Conservation (phyloP, 139 green algal species). For the Micractinium sp. region DNA sequence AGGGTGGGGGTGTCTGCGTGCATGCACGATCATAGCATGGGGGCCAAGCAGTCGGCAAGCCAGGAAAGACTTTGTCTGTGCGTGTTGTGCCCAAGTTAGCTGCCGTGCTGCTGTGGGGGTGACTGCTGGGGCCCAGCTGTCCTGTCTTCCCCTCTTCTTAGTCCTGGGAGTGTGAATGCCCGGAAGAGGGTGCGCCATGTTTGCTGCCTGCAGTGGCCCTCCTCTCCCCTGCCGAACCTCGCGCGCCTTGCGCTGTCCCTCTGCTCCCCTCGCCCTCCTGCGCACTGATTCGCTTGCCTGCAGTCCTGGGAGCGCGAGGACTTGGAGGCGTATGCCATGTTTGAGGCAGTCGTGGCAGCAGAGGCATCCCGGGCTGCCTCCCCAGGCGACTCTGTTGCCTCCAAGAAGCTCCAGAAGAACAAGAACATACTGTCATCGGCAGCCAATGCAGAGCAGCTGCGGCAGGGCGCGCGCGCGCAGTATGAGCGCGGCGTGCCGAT, state of each 20-base stretch:
- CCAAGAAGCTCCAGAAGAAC: slow-evolving; percentile 33
- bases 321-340: slow-evolving; percentile 35
- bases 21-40: too few relatives aligned
- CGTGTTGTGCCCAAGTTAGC: too few relatives aligned
- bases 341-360: slow-evolving; percentile 36
- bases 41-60: too few relatives aligned
- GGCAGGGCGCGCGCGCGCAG: neutral
- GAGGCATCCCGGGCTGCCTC: neutral
- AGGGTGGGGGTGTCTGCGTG: too few relatives aligned
- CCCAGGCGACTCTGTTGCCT: neutral
- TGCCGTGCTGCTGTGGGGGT: too few relatives aligned
- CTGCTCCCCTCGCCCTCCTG: too few relatives aligned
- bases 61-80: neutral
- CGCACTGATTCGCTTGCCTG: too few relatives aligned
- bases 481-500: neutral
- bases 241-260: too few relatives aligned
- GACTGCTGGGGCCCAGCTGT: too few relatives aligned
- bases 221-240: too few relatives aligned
- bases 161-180: too few relatives aligned
- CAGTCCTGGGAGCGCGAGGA: slow-evolving; percentile 38
- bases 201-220: neutral
- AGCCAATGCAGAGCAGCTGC: neutral
- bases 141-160: too few relatives aligned
- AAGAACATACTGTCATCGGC: neutral
- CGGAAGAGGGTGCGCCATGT: neutral